A percentile compares a stretch with the other conserved stretches of the same genome.
Evolutionary conservation across 306 rosid genomes (phyloP).

Genomic region (Betula pendula): DNA sequence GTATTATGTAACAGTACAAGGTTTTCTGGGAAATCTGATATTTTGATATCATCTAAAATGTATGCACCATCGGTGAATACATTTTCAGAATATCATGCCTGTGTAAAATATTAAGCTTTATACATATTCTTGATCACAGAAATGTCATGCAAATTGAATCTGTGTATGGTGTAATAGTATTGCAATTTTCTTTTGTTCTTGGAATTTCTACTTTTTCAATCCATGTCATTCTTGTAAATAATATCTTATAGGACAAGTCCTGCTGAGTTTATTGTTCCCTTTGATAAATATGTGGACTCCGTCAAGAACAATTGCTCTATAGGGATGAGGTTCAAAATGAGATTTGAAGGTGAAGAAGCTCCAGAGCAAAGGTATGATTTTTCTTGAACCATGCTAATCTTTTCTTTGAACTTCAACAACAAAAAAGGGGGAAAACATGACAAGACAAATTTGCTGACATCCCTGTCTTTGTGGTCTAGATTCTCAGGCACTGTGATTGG

Average conservation of each 20-base stretch:
- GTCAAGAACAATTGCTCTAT: conserved; percentile 50
- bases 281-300: conserved; percentile 53
- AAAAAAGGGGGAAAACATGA: not conserved
- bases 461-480: conserved; percentile 23
- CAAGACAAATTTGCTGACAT: conserved; percentile 1
- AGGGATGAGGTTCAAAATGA: conserved; percentile 65
- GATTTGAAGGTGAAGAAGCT: conserved; percentile 66
- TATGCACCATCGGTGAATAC: not conserved
- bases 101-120: not conserved
- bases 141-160: not conserved
- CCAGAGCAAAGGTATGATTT: conserved; percentile 55
- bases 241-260: conserved; percentile 50
- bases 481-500: conserved; percentile 61
- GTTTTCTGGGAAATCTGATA: not conserved
- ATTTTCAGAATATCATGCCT: not conserved
- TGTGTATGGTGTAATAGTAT: not conserved
- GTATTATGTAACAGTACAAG: not conserved
- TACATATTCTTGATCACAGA: not conserved
- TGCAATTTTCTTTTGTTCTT: not conserved
- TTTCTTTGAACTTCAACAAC: not conserved
- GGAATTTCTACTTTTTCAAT: not conserved
- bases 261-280: conserved; percentile 61
- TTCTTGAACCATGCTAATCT: not conserved
- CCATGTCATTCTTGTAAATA: not conserved
- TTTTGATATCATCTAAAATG: not conserved